Evolutionary conservation across 495 filamentous ascomycete genomes (phyloP), one percentile per base, ranked within the genome.

Genomic region (Aspergillus hancockii): DNA sequence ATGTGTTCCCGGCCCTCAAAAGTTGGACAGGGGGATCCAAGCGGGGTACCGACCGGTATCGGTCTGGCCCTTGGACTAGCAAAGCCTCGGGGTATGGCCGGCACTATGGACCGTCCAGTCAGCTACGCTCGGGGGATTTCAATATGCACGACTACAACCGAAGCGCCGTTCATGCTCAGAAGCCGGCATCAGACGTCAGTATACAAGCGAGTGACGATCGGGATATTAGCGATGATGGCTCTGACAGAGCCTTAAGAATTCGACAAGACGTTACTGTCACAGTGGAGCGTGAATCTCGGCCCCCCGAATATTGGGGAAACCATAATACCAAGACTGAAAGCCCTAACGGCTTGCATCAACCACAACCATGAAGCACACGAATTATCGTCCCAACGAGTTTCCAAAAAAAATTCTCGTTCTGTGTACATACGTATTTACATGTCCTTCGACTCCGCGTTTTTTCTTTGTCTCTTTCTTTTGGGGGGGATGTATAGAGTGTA

Each of bases 1-100:
- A 82, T 46, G 69, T 83, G 34, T 88, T 89, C 71, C 80, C 81
- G 7, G 70, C 68, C 3, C 70, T 81, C 63, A 75, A 74, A 59
- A 78, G 75, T 57, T 80, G 77, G 77, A 76, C 73, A 19, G 76
- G 75, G 2, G 75, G 75, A 14, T 79, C 76, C 18, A 75, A 70
- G 52, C 66, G 68, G 18, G 72, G 61, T 16, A 72, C 75, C 13
- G 59, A 68, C 28, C 71, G 74, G 32, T 75, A 77, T 60, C 70
- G 70, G 36, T 75, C 72, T 12, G 71, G 67, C 0, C 67, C 72
- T 16, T 78, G 73, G 68, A 72, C 66, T 63, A 75, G 68, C 59
- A 73, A 73, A 14, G 62, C 64, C 9, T 71, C 70, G 3, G 67
- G 59, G 18, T 62, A 63, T 19, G 43, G 43, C n/a, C 71, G 67